Base-by-base conservation (phyloP, 2,329 filamentous ascomycete genomes). In the Chrysoporthe puriensis region DNA sequence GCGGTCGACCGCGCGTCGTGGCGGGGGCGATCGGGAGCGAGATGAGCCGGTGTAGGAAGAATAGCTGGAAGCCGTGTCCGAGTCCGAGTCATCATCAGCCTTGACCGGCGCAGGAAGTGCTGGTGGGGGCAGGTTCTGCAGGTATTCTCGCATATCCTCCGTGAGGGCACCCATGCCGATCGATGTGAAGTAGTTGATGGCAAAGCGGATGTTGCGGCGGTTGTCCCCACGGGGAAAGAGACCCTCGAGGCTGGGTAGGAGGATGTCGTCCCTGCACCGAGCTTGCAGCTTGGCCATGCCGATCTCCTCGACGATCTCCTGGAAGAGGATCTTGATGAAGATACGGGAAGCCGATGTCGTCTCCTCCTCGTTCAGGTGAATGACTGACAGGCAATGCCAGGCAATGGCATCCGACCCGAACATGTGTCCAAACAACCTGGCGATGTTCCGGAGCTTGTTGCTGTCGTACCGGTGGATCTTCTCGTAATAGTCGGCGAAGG, bases 101-200 rank as follows among this genome's bases (percentile, higher is more conserved):
- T 83, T 82, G 32, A 88, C 84, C 1, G 92, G 82, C 1, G 93
- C 88, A 6, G 92, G 91, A 34, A 92, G 82, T 1, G 91, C 86
- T 2, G 94, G 94, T 76, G 96, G 96, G 14, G 94, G 94, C 79
- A 96, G 88, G 75, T 94, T 97, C 77, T 94, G 91, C 66, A 99
- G 85, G 76, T 91, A 89, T 75, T 96, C 93, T 78, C 96, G 90
- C 93, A 97, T 97, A 72, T 94, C 92, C 77, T 99, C 96, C 1
- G 96, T 99, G 70, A 99, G 85, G 34, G 88, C 89, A 76, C 96
- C 96, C 92, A 99, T 96, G 68, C 94, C 94, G 74, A 99, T 97
- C 74, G 94, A 96, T 11, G 96, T 99, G 79, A 99, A 98, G 85
- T 97, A 99, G 81, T 99, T 99, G 89, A 99, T 97, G 62, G 94